Conservation (phyloP, 2,329 filamentous ascomycete species). For the Pseudogymnoascus destructans region DNA sequence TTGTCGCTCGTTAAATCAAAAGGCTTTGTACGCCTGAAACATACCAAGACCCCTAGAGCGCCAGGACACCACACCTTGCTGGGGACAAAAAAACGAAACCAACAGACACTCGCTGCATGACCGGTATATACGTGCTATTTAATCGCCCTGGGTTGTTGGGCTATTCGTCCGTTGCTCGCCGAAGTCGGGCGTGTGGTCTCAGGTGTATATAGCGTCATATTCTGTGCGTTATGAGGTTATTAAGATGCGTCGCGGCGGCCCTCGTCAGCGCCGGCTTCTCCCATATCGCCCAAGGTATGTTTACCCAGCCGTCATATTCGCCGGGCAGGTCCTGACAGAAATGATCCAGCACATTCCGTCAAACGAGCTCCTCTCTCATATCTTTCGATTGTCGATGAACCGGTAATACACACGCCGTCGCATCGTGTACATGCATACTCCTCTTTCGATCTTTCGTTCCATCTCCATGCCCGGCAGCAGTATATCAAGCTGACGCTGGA, state of each 20-base stretch:
- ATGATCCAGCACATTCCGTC: slow-evolving; percentile 48
- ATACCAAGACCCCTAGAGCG: slow-evolving; percentile 2
- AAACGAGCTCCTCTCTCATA: slow-evolving; percentile 65
- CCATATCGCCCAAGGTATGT: slow-evolving; percentile 8
- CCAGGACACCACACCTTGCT: neutral
- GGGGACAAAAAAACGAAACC: neutral
- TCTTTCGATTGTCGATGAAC: slow-evolving; percentile 59
- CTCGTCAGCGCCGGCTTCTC: slow-evolving; percentile 6
- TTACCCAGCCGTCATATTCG: neutral
- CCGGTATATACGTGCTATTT: neutral
- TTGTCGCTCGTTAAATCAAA: slow-evolving; percentile 3
- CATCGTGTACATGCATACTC: slow-evolving; percentile 69
- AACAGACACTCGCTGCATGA: neutral
- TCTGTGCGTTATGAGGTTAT: slow-evolving; percentile 5
- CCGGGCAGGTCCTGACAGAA: slow-evolving; percentile 6
- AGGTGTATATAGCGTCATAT: neutral
- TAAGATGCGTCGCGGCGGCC: slow-evolving; percentile 8
- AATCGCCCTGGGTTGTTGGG: slow-evolving; percentile 1
- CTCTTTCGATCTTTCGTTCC: slow-evolving; percentile 74
- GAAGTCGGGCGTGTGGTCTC: neutral
- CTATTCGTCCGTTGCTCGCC: neutral
- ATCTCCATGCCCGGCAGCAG: slow-evolving; percentile 51
- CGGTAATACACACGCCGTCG: slow-evolving; percentile 64
- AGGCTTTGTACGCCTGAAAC: slow-evolving; percentile 1
- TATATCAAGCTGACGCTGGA: slow-evolving; percentile 68